Evolutionary conservation across 1,284 basidiomycete species (phyloP).

Genomic region (Apiotrichum siamense): DNA sequence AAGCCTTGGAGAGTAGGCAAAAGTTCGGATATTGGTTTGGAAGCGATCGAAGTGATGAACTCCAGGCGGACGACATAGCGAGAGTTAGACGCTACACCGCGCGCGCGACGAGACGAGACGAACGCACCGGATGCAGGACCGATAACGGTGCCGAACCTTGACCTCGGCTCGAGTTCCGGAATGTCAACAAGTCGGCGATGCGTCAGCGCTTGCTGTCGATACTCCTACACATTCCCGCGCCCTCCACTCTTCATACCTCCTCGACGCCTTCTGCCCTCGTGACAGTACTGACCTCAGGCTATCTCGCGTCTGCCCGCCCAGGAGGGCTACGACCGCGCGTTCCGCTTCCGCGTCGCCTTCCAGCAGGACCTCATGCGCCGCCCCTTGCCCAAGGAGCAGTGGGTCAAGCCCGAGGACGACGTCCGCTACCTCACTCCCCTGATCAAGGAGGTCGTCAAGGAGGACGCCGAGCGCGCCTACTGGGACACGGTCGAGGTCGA

Average conservation of each 20-base stretch:
- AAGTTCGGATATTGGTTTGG: too few species aligned
- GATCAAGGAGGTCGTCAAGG: conserved; percentile 67
- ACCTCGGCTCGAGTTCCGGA: too few species aligned
- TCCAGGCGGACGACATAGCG: too few species aligned
- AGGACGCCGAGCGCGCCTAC: conserved; percentile 69
- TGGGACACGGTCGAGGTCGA: conserved; percentile 68
- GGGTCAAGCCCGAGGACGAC: conserved; percentile 75
- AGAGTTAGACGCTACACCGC: too few species aligned
- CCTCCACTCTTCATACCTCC: neutral
- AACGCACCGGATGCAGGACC: too few species aligned
- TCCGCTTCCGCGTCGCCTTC: conserved; percentile 78
- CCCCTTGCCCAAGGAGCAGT: conserved; percentile 76
- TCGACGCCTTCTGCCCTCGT: neutral
- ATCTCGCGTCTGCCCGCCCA: conserved; percentile 70
- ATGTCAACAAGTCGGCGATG: too few species aligned
- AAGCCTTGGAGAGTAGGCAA: too few species aligned
- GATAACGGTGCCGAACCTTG: too few species aligned
- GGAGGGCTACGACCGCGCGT: conserved; percentile 85
- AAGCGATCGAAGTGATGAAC: too few species aligned
- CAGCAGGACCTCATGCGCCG: conserved; percentile 76
- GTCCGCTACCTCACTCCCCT: conserved; percentile 80
- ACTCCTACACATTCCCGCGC: neutral
- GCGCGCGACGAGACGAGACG: too few species aligned
- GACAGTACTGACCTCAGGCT: conserved; percentile 54
- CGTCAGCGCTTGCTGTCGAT: too few species aligned